Base-by-base conservation (phyloP, 495 filamentous ascomycete species). In the Hypoxylon rickii region DNA sequence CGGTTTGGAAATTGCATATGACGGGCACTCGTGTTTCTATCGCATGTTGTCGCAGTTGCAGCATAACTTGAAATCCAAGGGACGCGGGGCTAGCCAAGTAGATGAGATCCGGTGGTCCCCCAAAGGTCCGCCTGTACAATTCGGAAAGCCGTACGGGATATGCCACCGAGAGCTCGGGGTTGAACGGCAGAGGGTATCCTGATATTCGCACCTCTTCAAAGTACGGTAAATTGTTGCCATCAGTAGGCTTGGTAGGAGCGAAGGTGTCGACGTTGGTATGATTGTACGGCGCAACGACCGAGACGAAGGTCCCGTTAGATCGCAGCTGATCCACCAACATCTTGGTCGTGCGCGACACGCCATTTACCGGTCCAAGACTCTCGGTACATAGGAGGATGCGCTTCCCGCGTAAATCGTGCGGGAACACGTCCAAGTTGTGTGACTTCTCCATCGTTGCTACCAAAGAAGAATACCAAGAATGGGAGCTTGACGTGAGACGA, bases 31-130 rank as follows among this genome's bases (percentile, higher is more conserved):
- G 77, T 13, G 44, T 51, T 37, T 73, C 67, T 11, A 70, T 67
- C 13, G 81, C 72, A 52, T 84, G 78, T 40, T 80, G 79, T 18
- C 82, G 74, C 55, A 85, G 74, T 42, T 85, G 71, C 4, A 73
- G 54, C 51, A 86, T 74, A 55, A 86, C 77, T 53, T 86, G 83
- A 55, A 86, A 87, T 7, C 84, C 83, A 7, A 87, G 63, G 1
- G 80, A 84, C 0, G 84, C 84, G 0, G 84, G 84, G 45, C 81
- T 85, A 10, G 84, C 84, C 0, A 86, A 68, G 55, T 87, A 87
- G 56, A 86, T 79, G 29, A 86, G 68, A 53, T 78, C 77, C 1
- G 83, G 84, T 1, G 66, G 57, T 2, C 49, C 46, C 24, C 73
- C 61, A 44, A 83, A 84, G 1, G 81, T 80, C 21, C 74, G 71